These are phyloP conservation scores for Guadua angustifolia DNA, from an alignment of 176 grass and related monocot genomes.

Conservation along the genomic window DNA sequence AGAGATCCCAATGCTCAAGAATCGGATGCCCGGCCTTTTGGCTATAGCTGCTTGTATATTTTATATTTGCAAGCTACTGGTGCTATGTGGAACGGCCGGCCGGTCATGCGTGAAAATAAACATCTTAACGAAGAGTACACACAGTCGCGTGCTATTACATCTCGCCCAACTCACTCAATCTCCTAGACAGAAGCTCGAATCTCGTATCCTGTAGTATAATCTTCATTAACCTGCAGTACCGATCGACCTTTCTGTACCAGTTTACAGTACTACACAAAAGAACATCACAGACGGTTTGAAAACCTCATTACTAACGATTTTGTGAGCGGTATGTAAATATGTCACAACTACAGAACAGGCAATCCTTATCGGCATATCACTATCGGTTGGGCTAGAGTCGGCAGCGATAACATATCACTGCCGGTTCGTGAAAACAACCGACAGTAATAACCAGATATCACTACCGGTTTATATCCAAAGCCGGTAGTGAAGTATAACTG, in stretches of 20 bases:
- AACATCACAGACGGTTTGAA: too few relatives aligned
- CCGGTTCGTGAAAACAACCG: too few relatives aligned
- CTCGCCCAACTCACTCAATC: background rate
- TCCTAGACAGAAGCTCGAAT: background rate
- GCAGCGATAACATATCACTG: too few relatives aligned
- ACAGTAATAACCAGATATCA: too few relatives aligned
- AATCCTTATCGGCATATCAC: too few relatives aligned
- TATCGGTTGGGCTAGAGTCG: too few relatives aligned
- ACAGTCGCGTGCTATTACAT: background rate
- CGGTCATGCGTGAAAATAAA: background rate
- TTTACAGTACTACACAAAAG: background rate
- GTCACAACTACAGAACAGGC: too few relatives aligned
- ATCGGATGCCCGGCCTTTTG: constrained; percentile 47
- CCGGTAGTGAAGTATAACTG: too few relatives aligned
- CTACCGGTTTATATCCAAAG: too few relatives aligned
- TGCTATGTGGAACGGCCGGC: background rate
- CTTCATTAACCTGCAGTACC: constrained; percentile 10
- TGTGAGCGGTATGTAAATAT: too few relatives aligned
- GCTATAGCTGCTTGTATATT: background rate
- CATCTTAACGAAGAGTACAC: background rate
- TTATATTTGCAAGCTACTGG: background rate
- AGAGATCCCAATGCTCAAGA: constrained; percentile 56
- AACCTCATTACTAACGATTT: too few relatives aligned
- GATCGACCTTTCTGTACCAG: background rate
- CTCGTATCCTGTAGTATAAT: constrained; percentile 25